phyloP scores from a whole-genome alignment of 2,329 filamentous ascomycete species.

The Colletotrichum kahawae region DNA sequence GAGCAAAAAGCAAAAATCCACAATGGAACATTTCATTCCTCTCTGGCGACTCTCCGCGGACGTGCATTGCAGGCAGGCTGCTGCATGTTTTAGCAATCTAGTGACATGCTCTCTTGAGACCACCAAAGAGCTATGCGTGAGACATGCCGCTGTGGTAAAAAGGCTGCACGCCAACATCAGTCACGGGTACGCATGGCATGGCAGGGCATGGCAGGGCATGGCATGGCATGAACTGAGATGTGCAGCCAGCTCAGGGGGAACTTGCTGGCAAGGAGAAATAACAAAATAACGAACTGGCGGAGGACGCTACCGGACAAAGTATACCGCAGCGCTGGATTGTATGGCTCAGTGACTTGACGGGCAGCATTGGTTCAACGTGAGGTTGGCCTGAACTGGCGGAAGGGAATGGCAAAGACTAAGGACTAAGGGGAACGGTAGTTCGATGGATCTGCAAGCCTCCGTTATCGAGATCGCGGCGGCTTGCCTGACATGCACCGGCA shows the following conservation, averaged over 20 bases:
- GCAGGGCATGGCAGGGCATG: background rate
- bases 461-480: constrained; percentile 4
- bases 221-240: background rate
- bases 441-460: constrained; percentile 2
- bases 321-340: background rate
- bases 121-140: background rate
- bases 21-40: background rate
- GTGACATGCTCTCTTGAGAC: background rate
- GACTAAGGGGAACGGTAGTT: background rate
- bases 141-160: background rate
- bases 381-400: background rate
- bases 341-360: background rate
- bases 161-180: background rate
- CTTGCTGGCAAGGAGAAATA: background rate
- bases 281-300: background rate
- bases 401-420: background rate
- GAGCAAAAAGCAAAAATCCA: background rate
- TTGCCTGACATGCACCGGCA: background rate
- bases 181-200: background rate
- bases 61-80: background rate
- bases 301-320: background rate
- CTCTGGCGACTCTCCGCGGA: background rate
- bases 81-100: background rate
- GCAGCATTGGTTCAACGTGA: background rate
- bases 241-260: background rate